phyloP scores from a whole-genome alignment of 2,329 filamentous ascomycete species.

The Penicillium sp. region DNA sequence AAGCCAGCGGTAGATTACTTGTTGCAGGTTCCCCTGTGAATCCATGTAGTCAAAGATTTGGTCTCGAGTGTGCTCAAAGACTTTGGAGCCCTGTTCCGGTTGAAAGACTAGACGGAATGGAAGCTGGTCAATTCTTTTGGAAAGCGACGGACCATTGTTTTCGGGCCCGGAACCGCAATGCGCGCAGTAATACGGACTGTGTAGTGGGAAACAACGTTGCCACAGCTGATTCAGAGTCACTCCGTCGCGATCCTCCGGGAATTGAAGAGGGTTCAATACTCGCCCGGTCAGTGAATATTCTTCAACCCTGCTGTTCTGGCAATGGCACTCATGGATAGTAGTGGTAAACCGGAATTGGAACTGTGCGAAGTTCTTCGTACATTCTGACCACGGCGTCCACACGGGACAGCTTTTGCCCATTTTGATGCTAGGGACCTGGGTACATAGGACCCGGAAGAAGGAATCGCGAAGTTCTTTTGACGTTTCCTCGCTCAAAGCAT shows the following conservation, averaged over 20 bases:
- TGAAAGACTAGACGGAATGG: slow-evolving; percentile 33
- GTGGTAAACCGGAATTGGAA: slow-evolving; percentile 21
- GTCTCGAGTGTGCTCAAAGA: slow-evolving; percentile 27
- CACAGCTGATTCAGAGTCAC: not conserved
- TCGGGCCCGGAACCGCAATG: not conserved
- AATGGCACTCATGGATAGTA: not conserved
- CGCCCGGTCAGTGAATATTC: not conserved
- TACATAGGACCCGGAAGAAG: slow-evolving; percentile 17
- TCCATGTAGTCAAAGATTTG: slow-evolving; percentile 27
- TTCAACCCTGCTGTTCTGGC: not conserved
- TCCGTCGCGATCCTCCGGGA: not conserved
- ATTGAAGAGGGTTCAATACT: not conserved
- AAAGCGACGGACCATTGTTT: not conserved
- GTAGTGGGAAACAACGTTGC: not conserved
- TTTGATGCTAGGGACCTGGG: slow-evolving; percentile 2
- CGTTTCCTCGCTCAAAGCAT: slow-evolving; percentile 17
- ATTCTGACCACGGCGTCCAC: slow-evolving; percentile 24
- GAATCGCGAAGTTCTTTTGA: slow-evolving; percentile 18
- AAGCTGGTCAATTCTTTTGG: slow-evolving; percentile 20
- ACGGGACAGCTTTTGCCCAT: slow-evolving; percentile 13
- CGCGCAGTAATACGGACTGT: not conserved
- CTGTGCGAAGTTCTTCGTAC: slow-evolving; percentile 28
- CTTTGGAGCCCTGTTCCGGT: slow-evolving; percentile 6
- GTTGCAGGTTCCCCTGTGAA: slow-evolving; percentile 6
- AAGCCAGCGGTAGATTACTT: slow-evolving; percentile 37